Percentiles rank a stretch among this genome's conserved stretches.
phyloP scores from a whole-genome alignment of 495 filamentous ascomycete genomes.

The Podospora conica region DNA sequence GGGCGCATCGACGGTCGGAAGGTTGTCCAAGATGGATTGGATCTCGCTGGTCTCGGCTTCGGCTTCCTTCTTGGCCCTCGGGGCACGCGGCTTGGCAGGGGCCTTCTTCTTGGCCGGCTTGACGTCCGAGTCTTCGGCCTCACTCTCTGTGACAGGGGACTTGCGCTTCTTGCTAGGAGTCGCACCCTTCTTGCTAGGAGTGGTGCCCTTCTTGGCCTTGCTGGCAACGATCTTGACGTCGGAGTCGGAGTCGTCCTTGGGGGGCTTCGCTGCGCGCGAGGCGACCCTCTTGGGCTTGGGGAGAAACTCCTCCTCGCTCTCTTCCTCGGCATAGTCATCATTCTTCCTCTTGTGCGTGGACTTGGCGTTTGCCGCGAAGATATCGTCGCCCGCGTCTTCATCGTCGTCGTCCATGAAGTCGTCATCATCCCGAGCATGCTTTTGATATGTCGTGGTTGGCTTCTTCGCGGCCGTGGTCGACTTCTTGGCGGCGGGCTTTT shows the following conservation, averaged over 20 bases:
- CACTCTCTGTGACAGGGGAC: slow-evolving; percentile 37
- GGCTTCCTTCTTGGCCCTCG: slow-evolving; percentile 53
- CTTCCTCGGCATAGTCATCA: slow-evolving; percentile 60
- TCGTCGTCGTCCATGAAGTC: slow-evolving; percentile 57
- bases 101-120: slow-evolving; percentile 53
- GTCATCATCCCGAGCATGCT: slow-evolving; percentile 36
- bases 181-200: slow-evolving; percentile 36
- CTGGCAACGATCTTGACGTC: slow-evolving; percentile 25
- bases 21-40: slow-evolving; percentile 78
- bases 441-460: slow-evolving; percentile 23
- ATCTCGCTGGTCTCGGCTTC: slow-evolving; percentile 59
- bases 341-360: slow-evolving; percentile 54
- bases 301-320: slow-evolving; percentile 51
- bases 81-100: slow-evolving; percentile 54
- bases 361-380: slow-evolving; percentile 61
- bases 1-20: slow-evolving; percentile 73
- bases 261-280: slow-evolving; percentile 34
- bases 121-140: slow-evolving; percentile 37
- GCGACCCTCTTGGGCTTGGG: slow-evolving; percentile 44
- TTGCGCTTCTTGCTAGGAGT: slow-evolving; percentile 41
- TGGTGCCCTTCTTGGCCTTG: slow-evolving; percentile 37
- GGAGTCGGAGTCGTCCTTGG: slow-evolving; percentile 40
- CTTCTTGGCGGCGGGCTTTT: slow-evolving; percentile 17
- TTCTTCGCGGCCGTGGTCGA: slow-evolving; percentile 19
- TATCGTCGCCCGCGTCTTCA: slow-evolving; percentile 64